Base-by-base conservation (phyloP, 768 basidiomycete species). In the Podaxis sp. region DNA sequence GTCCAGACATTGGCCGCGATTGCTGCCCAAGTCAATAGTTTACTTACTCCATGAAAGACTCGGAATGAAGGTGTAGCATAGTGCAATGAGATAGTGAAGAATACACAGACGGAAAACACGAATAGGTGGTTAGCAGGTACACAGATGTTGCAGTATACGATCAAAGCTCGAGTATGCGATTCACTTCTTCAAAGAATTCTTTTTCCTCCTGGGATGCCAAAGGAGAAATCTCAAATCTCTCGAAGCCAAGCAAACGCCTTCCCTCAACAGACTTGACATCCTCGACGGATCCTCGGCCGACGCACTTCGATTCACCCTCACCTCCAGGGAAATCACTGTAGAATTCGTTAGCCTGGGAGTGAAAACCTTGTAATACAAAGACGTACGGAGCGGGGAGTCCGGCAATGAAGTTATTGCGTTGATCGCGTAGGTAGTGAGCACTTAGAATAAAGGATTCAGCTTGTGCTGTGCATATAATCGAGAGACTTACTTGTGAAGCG, bases 401-500 rank as follows among this genome's bases (percentile, higher is more conserved):
- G 7, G 69, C 68, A 3, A 77, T 39, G 60, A 85, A 85, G 51
- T 80, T 77, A n/a, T 56, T 68, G 15, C 80, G 76, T 66, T 86
- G 84, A 52, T 76, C 76, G n/a, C 78, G 78, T 15, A 85, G 76
- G 60, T 84, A 86, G 38, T 69, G 69, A 7, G 77, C 82, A 42
- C 84, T 85, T 24, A 59, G 46, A 38, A 62, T 9, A 44, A 57
- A 22, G n/a, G 44, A 24, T 33, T 55, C 26, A 6, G 33, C 12
- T 46, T 36, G 9, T 13, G 39, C 33, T 48, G 33, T 5, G 30
- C 13, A 46, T 12, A 52, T 17, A 22, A 11, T 22, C 19, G 24
- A 84, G 82, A 8, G 89, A 88, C 24, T 81, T 68, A 8, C 87
- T 84, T 86, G 64, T 79, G 71, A 28, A 79, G 7, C 0, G 83